Conservation (phyloP, 805 yeast species). For the Teunomyces cretensis region DNA sequence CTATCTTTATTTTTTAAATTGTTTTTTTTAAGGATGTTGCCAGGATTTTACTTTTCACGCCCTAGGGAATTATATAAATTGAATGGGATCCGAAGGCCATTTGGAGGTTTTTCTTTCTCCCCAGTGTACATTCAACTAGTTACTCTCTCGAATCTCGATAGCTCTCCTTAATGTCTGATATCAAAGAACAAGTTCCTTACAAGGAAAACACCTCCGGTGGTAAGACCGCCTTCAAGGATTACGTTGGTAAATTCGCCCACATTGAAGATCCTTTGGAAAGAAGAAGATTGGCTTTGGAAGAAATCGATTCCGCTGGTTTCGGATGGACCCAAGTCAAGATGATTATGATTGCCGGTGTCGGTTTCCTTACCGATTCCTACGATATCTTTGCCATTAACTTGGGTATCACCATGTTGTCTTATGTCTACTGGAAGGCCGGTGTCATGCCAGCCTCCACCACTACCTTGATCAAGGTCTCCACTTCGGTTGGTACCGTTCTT, state of each 20-base stretch:
- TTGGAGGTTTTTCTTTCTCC: not conserved
- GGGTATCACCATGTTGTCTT: constrained; percentile 74
- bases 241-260: constrained; percentile 74
- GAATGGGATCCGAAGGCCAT: not conserved
- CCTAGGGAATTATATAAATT: too few species aligned
- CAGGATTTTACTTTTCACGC: not conserved
- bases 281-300: constrained; percentile 81
- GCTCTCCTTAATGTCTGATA: constrained; percentile 22
- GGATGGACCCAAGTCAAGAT: constrained; percentile 84
- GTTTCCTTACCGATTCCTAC: constrained; percentile 90
- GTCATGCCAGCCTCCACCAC: constrained; percentile 66
- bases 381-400: constrained; percentile 89
- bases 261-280: constrained; percentile 83
- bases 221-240: constrained; percentile 84
- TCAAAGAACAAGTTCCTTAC: constrained; percentile 18
- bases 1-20: not conserved
- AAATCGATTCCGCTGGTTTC: constrained; percentile 74
- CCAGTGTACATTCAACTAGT: not conserved
- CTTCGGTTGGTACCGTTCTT: constrained; percentile 91
- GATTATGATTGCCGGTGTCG: constrained; percentile 86
- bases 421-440: constrained; percentile 66
- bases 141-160: not conserved
- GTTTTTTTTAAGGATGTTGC: not conserved
- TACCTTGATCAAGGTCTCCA: constrained; percentile 80
- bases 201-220: constrained; percentile 53